Evolutionary conservation across 306 rosid genomes (phyloP).

Genomic region (Cucurbita moschata): DNA sequence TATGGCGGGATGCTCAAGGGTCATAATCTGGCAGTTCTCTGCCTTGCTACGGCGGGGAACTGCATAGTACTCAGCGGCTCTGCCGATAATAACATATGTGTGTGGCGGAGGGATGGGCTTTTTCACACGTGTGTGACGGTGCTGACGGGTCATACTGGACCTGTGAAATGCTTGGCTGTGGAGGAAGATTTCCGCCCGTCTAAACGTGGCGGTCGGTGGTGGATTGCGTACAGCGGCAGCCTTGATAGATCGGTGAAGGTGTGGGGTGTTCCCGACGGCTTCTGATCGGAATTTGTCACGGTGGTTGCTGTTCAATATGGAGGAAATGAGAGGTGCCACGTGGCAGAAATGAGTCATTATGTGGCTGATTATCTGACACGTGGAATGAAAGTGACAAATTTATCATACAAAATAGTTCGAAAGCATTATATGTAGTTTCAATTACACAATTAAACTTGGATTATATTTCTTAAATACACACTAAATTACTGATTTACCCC

Average conservation of each 20-base stretch:
- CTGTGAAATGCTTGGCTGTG: constrained; percentile 76
- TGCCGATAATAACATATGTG: constrained; percentile 71
- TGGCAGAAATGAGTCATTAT: background rate
- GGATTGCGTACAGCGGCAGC: constrained; percentile 80
- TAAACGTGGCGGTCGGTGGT: constrained; percentile 18
- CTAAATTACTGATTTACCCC: too few species aligned
- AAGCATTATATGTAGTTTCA: background rate
- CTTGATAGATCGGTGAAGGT: constrained; percentile 89
- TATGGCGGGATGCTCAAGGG: constrained; percentile 75
- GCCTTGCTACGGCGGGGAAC: constrained; percentile 45
- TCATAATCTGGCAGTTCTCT: constrained; percentile 66
- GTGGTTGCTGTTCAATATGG: background rate
- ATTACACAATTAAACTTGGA: background rate
- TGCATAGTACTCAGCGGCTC: constrained; percentile 56
- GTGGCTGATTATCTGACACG: background rate
- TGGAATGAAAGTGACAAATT: background rate
- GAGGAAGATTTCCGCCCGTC: constrained; percentile 28
- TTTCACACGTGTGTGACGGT: constrained; percentile 64
- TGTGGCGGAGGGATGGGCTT: constrained; percentile 57
- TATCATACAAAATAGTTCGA: background rate
- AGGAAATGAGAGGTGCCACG: background rate
- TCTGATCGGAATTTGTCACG: background rate
- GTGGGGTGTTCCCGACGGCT: constrained; percentile 45
- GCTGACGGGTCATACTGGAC: constrained; percentile 68
- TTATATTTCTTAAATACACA: too few species aligned